These are phyloP conservation scores for Onygenales sp. DNA, from an alignment of 2,329 filamentous ascomycete genomes.

Conservation along the genomic window DNA sequence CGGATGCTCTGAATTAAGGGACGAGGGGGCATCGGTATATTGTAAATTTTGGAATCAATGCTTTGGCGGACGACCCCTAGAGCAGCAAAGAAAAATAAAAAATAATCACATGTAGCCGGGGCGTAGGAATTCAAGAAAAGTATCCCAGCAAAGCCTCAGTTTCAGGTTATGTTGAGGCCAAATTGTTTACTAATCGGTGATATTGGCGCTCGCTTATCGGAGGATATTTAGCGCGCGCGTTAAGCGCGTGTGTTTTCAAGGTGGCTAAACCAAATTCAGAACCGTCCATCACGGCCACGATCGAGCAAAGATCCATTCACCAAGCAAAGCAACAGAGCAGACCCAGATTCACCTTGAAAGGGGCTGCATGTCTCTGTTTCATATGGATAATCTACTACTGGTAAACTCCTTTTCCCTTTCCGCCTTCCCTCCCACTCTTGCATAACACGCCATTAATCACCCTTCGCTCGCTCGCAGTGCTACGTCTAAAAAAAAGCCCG, in stretches of 20 bases:
- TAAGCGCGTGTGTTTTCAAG: neutral
- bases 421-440: neutral
- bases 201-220: neutral
- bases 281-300: neutral
- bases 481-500: neutral
- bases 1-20: no score
- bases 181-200: no score
- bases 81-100: no score
- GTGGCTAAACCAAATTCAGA: constrained; percentile 7
- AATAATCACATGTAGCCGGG: no score
- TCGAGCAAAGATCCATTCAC: neutral
- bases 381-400: neutral
- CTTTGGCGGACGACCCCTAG: no score
- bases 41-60: no score
- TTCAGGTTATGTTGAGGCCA: no score
- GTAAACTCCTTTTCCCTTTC: neutral
- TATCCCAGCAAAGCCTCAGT: no score
- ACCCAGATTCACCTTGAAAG: neutral
- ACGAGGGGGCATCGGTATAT: no score
- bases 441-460: neutral
- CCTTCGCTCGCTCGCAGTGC: neutral
- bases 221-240: neutral
- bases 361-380: neutral
- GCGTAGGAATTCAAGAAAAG: no score
- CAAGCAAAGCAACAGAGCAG: neutral